Base-by-base conservation (phyloP, 2,329 filamentous ascomycete species). In the Knufia petricola region DNA sequence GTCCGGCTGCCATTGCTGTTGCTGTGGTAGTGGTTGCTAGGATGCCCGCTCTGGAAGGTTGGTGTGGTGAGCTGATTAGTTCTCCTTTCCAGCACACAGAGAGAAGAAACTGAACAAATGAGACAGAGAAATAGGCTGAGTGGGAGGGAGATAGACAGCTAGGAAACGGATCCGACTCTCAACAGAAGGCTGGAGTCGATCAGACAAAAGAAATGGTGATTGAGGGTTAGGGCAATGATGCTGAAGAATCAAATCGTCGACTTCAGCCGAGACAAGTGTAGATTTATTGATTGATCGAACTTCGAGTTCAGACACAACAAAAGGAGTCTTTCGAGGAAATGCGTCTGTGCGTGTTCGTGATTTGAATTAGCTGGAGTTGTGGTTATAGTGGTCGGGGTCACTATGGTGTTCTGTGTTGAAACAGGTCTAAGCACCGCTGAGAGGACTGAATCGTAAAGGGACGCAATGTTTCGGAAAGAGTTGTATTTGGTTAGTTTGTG, bases 1-100 rank as follows among this genome's bases (percentile, higher is more conserved):
- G 59, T 49, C 61, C 59, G 39, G 59, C 58, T 49, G 52, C 52
- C 45, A 55, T 58, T 32, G 32, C 46, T 52, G 2, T 17, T 32
- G 41, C 12, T 45, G 30, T 37, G 15, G 38, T 49, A 3, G 43
- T 39, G 21, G 9, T 46, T 30, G 15, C n/a, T 20, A 13, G 6
- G 43, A 15, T 12, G 31, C n/a, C 13, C 24, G 31, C 1, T 50
- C 9, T n/a, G 24, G 26, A 28, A 6, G 20, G 8, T 28, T 50
- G 30, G 17, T 19, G 19, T 38, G 17, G 21, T 46, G 30, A 13
- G 13, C 28, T 47, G 41, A 21, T 47, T 32, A 47, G 44, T 38
- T 36, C 43, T 46, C 34, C 34, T 39, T 47, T 39, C 34, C 28
- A 4, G 20, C 24, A 4, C 26, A 28, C 12, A 43, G 37, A 38